A percentile compares a stretch with the other conserved stretches of the same genome.
These are phyloP conservation scores for Gastrolobium villosum DNA, from an alignment of 306 rosid genomes.

Conservation along the genomic window DNA sequence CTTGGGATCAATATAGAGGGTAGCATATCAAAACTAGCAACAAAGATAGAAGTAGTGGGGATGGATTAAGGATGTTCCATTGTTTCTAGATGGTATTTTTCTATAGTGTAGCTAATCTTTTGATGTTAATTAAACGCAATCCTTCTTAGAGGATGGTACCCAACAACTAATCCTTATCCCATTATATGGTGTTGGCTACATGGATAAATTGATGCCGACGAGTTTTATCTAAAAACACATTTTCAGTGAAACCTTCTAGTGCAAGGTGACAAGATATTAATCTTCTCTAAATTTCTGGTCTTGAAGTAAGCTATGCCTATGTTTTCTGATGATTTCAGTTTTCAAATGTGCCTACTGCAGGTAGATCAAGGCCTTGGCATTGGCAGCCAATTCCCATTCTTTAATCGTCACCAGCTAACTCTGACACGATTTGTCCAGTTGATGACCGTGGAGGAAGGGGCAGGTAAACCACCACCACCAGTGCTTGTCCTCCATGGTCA, in stretches of 20 bases:
- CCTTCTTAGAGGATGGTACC: slow-evolving; percentile 16
- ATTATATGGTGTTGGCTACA: slow-evolving; percentile 22
- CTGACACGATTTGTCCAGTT: slow-evolving; percentile 80
- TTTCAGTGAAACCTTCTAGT: neutral
- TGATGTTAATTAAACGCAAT: slow-evolving; percentile 12
- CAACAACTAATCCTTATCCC: slow-evolving; percentile 19
- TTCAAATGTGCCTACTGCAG: slow-evolving; percentile 56
- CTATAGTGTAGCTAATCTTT: slow-evolving; percentile 20
- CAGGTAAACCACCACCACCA: slow-evolving; percentile 94
- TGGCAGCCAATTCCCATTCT: slow-evolving; percentile 94
- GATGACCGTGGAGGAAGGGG: slow-evolving; percentile 90
- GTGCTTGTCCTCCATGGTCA: slow-evolving; percentile 97
- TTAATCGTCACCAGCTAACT: slow-evolving; percentile 96
- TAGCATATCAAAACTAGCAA: slow-evolving; percentile 1
- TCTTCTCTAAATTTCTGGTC: slow-evolving; percentile 22
- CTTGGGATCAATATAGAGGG: neutral
- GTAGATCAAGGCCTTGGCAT: slow-evolving; percentile 97
- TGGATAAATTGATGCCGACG: slow-evolving; percentile 18
- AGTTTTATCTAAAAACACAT: neutral
- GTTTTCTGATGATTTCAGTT: slow-evolving; percentile 38
- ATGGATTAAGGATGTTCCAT: neutral
- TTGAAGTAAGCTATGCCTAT: slow-evolving; percentile 16
- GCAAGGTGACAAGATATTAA: slow-evolving; percentile 26
- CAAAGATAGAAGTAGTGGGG: neutral
- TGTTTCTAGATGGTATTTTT: neutral